Base-by-base conservation (phyloP, 2,329 filamentous ascomycete species). In the Penicillium janthinellum region DNA sequence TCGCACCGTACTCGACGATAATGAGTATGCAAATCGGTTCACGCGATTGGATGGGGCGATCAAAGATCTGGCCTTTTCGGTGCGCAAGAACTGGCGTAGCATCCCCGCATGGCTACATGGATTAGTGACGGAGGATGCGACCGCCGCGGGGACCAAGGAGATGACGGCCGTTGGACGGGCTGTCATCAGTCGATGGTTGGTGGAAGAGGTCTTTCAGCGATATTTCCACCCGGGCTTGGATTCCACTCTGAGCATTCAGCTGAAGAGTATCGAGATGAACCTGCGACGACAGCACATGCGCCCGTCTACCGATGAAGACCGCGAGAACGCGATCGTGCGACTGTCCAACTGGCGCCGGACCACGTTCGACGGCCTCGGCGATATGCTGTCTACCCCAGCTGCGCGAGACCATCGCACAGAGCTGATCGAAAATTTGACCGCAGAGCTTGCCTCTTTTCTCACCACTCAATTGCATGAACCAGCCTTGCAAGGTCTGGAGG, bases 121-220 rank as follows among this genome's bases (percentile, higher is more conserved):
- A 25, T 91, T 88, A 56, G 90, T 96, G 65, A 97, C 94, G 74
- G 83, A 89, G 54, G 93, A 96, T 69, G 94, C 92, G 0, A 83
- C 96, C 56, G 86, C 88, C 69, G 92, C 89, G 10, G 95, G 93
- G 62, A 96, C 93, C 72, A 93, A 97, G 75, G 95, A 99, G 77
- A 99, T 99, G 95, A 98, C 92, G 6, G 93, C 93, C 5, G 90
- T 96, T 25, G 95, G 95, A 15, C 87, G 94, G 56, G 92, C 94
- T 12, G 87, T 93, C 64, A 92, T 99, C 67, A 90, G 90, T 31
- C 86, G 88, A 61, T 99, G 94, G 92, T 80, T 99, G 5, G 88
- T 94, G 25, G 91, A 96, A 49, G 91, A 96, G 71, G 86, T 98
- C 45, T 96, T 98, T 74, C 88, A 96, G 74, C 88, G 89, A 56